These are phyloP conservation scores for Coleophoma crateriformis DNA, from an alignment of 2,329 filamentous ascomycete species.

Conservation along the genomic window DNA sequence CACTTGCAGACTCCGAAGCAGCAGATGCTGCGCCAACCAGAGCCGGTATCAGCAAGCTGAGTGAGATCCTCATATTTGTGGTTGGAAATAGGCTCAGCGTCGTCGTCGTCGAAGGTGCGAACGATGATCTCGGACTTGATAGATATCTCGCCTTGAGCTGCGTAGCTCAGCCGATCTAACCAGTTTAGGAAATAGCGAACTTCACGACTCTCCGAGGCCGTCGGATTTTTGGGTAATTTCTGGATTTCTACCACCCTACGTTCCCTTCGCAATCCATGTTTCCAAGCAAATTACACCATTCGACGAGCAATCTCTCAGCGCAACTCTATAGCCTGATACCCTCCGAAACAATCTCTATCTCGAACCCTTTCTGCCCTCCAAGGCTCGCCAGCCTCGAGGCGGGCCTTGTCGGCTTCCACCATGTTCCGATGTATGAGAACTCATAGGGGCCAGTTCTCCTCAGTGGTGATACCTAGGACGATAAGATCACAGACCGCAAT, in stretches of 20 bases:
- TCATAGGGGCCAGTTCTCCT: slow-evolving; percentile 10
- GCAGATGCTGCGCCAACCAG: slow-evolving; percentile 30
- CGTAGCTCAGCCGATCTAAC: too few species aligned
- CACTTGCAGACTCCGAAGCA: slow-evolving; percentile 35
- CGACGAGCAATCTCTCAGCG: too few species aligned
- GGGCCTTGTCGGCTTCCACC: slow-evolving; percentile 15
- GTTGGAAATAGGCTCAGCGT: slow-evolving; percentile 1
- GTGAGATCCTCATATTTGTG: slow-evolving; percentile 33
- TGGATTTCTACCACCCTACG: too few species aligned
- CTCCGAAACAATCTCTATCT: too few species aligned
- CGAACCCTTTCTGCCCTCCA: neutral
- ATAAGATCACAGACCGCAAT: neutral
- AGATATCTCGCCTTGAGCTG: too few species aligned
- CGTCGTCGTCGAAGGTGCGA: neutral
- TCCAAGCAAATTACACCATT: too few species aligned
- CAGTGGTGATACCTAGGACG: slow-evolving; percentile 15
- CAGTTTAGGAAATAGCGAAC: too few species aligned
- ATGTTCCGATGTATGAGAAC: slow-evolving; percentile 21
- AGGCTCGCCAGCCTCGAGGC: slow-evolving; percentile 21
- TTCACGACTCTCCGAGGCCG: too few species aligned
- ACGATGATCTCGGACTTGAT: too few species aligned
- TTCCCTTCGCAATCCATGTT: too few species aligned
- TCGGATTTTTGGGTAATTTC: too few species aligned
- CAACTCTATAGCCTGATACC: too few species aligned
- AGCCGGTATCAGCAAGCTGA: slow-evolving; percentile 31